Evolutionary conservation across 176 grass and related monocot genomes (phyloP).

Genomic region (maize (Zea mays)): Zm-B73-REFERENCE-NAM-5.0 NC_050096.1:241792001-241792500

Average conservation of each 20-base stretch:
- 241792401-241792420: too few relatives aligned
- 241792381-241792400: neutral
- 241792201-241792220: neutral
- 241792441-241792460: neutral
- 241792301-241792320: slow-evolving; percentile 63
- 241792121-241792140: neutral
- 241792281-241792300: slow-evolving; percentile 54
- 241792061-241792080: neutral
- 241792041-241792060: neutral
- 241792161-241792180: slow-evolving; percentile 42
- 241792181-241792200: slow-evolving; percentile 15
- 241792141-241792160: neutral
- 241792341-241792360: neutral
- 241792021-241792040: neutral
- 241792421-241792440: neutral
- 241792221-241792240: neutral
- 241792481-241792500: neutral
- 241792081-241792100: neutral
- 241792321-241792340: slow-evolving; percentile 26
- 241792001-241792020: neutral
- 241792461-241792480: neutral
- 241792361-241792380: neutral
- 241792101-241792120: neutral
- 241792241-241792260: neutral
- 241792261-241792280: slow-evolving; percentile 20